Base-by-base conservation (phyloP, 306 rosid genomes). In the Senna tora region DNA sequence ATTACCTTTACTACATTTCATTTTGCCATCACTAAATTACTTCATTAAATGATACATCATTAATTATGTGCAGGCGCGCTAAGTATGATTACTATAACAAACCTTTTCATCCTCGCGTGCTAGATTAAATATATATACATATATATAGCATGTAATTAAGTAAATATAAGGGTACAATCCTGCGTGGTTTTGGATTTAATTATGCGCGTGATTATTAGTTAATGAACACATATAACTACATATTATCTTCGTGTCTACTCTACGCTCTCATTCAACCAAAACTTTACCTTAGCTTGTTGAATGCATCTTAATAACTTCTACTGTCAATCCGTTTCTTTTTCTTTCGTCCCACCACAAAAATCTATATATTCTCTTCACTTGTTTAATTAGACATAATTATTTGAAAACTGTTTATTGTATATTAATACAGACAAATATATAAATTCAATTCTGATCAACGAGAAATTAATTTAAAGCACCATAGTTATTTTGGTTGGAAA, bases 231-330 rank as follows among this genome's bases (percentile, higher is more conserved):
- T n/a, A n/a, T n/a, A 5, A 17, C 39, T 19, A 5, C 16, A 38
- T 58, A 12, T 30, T 30, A 61, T 33, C 39, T 2, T 43, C 75
- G 83, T 61, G 39, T 67, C 79, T 51, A 74, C 79, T 67, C 79
- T 51, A 74, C 79, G 42, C 46, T 49, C 55, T 11, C 65, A 10
- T 51, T 25, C 20, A 42, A 21, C 53, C n/a, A 64, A 21, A 53
- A 8, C 71, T 73, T 71, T 42, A 62, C 81, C 67, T 42, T 42
- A 62, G 76, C 67, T 42, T 58, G 17, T 66, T 63, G 52, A 70
- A 38, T 32, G 60, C 16, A 66, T 69, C 71, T 69, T 1, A 16
- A 15, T 20, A 33, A 25, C 38, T 33, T 32, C 38, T 45, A 45
- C 39, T 33, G 22, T 59, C 45, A 33, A 25, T 32, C 45, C 21